These are phyloP conservation scores for Dioscorea alata DNA, from an alignment of 106 monocot genomes.

Conservation along the genomic window DNA sequence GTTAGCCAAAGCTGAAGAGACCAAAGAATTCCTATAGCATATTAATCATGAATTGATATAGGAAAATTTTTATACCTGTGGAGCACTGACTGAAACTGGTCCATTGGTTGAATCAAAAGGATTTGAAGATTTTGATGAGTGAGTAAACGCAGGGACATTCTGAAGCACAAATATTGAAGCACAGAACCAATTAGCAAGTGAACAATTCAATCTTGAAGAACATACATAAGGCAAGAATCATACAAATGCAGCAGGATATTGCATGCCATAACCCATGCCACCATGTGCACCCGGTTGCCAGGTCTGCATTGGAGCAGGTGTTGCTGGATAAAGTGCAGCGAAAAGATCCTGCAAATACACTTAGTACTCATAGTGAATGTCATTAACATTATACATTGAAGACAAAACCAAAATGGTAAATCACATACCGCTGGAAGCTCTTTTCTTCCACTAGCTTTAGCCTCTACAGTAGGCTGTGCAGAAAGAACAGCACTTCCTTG, in stretches of 20 bases:
- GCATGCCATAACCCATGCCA: slow-evolving; percentile 70
- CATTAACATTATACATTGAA: neutral
- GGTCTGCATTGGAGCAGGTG: slow-evolving; percentile 18
- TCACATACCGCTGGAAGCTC: slow-evolving; percentile 52
- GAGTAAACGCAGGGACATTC: slow-evolving; percentile 43
- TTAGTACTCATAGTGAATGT: neutral
- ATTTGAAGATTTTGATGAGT: slow-evolving; percentile 47
- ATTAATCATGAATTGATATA: neutral
- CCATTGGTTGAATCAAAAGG: slow-evolving; percentile 68
- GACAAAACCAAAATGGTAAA: neutral
- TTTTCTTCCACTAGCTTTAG: slow-evolving; percentile 31
- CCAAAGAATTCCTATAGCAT: neutral
- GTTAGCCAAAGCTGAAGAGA: too few species aligned
- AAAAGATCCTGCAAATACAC: slow-evolving; percentile 65
- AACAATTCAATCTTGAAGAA: neutral
- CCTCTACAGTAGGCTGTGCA: slow-evolving; percentile 20
- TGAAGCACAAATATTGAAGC: slow-evolving; percentile 6
- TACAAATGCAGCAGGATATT: slow-evolving; percentile 59
- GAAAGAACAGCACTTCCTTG: slow-evolving; percentile 3
- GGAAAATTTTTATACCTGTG: slow-evolving; percentile 33
- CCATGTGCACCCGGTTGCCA: slow-evolving; percentile 58
- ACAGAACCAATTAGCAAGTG: neutral
- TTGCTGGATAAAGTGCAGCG: slow-evolving; percentile 46
- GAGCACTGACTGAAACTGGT: slow-evolving; percentile 26
- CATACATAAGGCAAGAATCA: neutral